Evolutionary conservation across 2,329 filamentous ascomycete genomes (phyloP), one percentile per base, ranked within the genome.

Genomic region (Ascochyta fabae): DNA sequence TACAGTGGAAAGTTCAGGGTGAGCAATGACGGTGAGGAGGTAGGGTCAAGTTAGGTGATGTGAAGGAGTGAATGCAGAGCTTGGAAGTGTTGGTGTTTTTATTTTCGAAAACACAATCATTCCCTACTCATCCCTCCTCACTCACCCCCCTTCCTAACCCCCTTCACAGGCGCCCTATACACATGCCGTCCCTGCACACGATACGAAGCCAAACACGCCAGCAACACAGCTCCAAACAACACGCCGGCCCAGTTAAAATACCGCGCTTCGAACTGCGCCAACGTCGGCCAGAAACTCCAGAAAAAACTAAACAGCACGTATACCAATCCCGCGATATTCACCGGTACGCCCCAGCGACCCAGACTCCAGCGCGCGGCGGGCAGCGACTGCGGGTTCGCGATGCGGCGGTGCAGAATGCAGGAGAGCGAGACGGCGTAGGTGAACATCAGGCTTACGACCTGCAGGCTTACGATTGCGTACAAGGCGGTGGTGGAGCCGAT

Each of bases 401-500:
- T 36, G 2, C 65, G 60, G 6, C 61, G 60, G 27, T 62, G 61
- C 8, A 68, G 43, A 0, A 78, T 57, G 52, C 67, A 70, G 5
- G 60, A 58, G 12, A 70, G 58, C 15, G 66, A 67, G 24, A 62
- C 51, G 1, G 52, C 46, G 45, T 72, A 71, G 10, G 65, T 65
- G 31, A 61, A 61, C 53, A 71, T 60, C 6, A 69, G 54, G 13
- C 66, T 61, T 24, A 64, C 62, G n/a, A 64, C 54, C 40, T 56
- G 53, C 29, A 71, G 57, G 5, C 72, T 73, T 35, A 75, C 62
- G 51, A 79, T 72, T 39, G 72, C 72, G 60, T 75, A 71, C 67
- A 78, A 75, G 8, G 76, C 75, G 1, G 69, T 62, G 26, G 63
- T 63, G n/a, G 67, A 73, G 55, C 76, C 76, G 54, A 78, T 72